A percentile compares a stretch with the other conserved stretches of the same genome.
Evolutionary conservation across 2,329 filamentous ascomycete species (phyloP).

Genomic region (Diplodia sapinea): DNA sequence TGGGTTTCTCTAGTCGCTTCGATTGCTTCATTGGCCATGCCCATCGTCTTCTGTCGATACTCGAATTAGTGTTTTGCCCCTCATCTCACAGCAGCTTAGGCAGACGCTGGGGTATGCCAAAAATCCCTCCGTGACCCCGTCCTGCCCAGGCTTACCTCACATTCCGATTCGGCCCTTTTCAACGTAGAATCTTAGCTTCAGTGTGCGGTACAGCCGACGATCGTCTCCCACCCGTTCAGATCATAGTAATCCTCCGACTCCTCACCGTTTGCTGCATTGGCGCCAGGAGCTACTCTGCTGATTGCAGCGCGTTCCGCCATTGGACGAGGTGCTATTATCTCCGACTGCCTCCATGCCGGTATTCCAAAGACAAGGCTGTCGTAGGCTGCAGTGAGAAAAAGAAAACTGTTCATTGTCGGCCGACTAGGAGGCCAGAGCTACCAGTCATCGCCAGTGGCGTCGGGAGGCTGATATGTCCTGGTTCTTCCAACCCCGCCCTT

Average conservation of each 20-base stretch:
- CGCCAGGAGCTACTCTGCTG: background rate
- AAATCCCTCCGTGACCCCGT: background rate
- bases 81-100: constrained; percentile 28
- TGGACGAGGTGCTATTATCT: background rate
- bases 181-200: background rate
- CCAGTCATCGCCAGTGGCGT: constrained; percentile 8
- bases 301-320: background rate
- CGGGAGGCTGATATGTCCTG: background rate
- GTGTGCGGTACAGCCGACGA: constrained; percentile 3
- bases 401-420: background rate
- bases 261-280: background rate
- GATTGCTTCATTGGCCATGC: background rate
- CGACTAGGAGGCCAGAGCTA: constrained; percentile 3
- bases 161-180: constrained; percentile 23
- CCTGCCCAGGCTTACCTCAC: constrained; percentile 12
- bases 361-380: background rate
- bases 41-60: background rate
- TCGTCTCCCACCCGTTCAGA: background rate
- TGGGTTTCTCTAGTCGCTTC: background rate
- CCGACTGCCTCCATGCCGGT: background rate
- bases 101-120: constrained; percentile 3
- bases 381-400: constrained; percentile 6
- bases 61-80: constrained; percentile 15
- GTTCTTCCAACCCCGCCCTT: background rate
- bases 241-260: background rate